phyloP scores from a whole-genome alignment of 306 rosid genomes.

The Cicer chorassanicum region DNA sequence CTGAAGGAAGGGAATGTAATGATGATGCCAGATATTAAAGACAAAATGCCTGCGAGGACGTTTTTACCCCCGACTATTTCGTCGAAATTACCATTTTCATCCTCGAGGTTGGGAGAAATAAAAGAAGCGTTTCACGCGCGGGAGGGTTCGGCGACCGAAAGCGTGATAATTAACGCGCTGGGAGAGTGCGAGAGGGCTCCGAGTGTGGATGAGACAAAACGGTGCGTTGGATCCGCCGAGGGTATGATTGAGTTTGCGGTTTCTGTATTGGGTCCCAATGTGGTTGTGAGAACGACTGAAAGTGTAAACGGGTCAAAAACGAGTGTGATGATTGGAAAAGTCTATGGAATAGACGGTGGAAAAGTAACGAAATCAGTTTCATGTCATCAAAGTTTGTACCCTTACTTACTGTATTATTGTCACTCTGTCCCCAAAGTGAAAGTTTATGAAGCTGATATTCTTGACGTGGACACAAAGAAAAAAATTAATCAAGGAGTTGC shows the following conservation, averaged over 20 bases:
- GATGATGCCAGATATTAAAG: conserved; percentile 74
- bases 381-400: conserved; percentile 88
- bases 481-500: conserved; percentile 63
- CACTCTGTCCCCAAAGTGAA: conserved; percentile 84
- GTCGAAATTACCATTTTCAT: conserved; percentile 67
- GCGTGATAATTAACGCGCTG: conserved; percentile 51
- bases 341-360: conserved; percentile 66
- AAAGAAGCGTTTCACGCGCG: conserved; percentile 57
- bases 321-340: conserved; percentile 66
- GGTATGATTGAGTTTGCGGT: conserved; percentile 76
- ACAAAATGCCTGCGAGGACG: conserved; percentile 74
- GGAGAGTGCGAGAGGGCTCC: conserved; percentile 72
- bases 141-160: conserved; percentile 54
- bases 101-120: conserved; percentile 31
- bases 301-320: conserved; percentile 61
- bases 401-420: conserved; percentile 82
- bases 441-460: conserved; percentile 74
- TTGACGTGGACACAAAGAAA: conserved; percentile 43
- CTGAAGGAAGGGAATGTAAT: conserved; percentile 70
- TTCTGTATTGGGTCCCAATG: conserved; percentile 56
- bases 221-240: conserved; percentile 75
- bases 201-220: conserved; percentile 72
- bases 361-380: conserved; percentile 72
- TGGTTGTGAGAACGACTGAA: conserved; percentile 52
- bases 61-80: conserved; percentile 67